phyloP scores from a whole-genome alignment of 352 stramenopile genomes.

The Saprolegnia parasitica region DNA sequence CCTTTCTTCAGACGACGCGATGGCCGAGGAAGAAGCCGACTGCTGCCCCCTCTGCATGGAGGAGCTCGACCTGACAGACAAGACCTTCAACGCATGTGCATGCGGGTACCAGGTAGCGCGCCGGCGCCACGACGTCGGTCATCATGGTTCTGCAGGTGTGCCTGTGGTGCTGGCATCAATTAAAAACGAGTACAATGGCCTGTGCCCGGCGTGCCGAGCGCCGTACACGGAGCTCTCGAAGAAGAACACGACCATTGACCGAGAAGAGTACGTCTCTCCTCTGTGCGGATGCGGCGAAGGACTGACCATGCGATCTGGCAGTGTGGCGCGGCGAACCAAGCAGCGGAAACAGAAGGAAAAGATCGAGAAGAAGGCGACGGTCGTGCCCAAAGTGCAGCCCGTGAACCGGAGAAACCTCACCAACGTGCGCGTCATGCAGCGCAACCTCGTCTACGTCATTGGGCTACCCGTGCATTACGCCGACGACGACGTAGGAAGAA shows the following conservation, averaged over 20 bases:
- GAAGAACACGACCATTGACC: constrained; percentile 90
- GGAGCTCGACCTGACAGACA: constrained; percentile 97
- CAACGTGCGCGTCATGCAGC: constrained; percentile 91
- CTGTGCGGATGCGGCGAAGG: not conserved
- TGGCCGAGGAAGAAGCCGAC: constrained; percentile 77
- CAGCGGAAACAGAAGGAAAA: constrained; percentile 85
- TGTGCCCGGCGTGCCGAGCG: constrained; percentile 97
- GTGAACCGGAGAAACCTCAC: constrained; percentile 79
- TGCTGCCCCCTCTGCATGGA: constrained; percentile 98
- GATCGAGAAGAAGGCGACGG: constrained; percentile 54
- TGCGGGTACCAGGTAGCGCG: constrained; percentile 93
- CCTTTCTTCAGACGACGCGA: constrained; percentile 30
- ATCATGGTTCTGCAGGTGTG: constrained; percentile 71
- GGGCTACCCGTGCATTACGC: constrained; percentile 82
- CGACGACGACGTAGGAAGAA: constrained; percentile 69
- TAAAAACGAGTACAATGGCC: constrained; percentile 96
- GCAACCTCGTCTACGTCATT: constrained; percentile 94
- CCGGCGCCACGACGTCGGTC: not conserved
- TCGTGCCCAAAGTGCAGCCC: constrained; percentile 36
- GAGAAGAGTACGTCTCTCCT: constrained; percentile 77
- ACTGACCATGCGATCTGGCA: constrained; percentile 24
- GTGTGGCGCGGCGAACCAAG: constrained; percentile 70
- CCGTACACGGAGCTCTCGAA: constrained; percentile 93
- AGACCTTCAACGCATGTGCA: constrained; percentile 98
- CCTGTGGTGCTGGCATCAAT: constrained; percentile 99